Base-by-base conservation (phyloP, 345 rosid genomes). In the Gossypioides kirkii region DNA sequence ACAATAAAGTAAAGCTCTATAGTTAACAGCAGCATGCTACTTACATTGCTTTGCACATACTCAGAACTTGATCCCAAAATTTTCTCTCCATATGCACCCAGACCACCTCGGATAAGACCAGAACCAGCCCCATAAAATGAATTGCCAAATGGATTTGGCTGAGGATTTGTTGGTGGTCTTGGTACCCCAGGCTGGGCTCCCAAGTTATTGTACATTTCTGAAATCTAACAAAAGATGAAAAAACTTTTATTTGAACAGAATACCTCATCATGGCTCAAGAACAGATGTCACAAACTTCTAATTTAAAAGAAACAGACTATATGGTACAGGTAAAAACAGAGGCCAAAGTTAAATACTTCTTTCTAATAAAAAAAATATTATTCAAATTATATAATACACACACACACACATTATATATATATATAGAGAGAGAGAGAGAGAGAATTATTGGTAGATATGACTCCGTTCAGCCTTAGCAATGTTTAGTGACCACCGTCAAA, bases 41-140 rank as follows among this genome's bases (percentile, higher is more conserved):
- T 91, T 82, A 95, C 99, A 82, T 95, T 95, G 82, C 99, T 93
- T 85, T 94, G 98, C 77, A 95, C 98, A 68, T 92, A 95, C 79
- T 95, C 99, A 53, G 98, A 91, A 76, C 98, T 92, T 6, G 98
- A 89, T 16, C 99, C 98, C 14, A 95, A 79, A 67, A 93, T 85
- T 77, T 86, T 93, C 84, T 86, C 99, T 23, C 98, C 97, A 71
- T 93, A 95, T 42, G 97, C 99, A 62, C 98, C 97, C 73, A 93
- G 80, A 42, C 99, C 99, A 71, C 96, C 89, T 32, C 84, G 82
- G 72, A 95, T 89, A 66, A 95, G 86, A 55, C 96, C 99, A 70
- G 99, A 92, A 77, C 99, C 89, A 80, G 99, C 94, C 53, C 98
- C 98, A 67, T 86, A 88, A 78, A 95, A 95, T 22, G 96, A 54